These are phyloP conservation scores for Ustilago tritici DNA, from an alignment of 1,284 basidiomycete genomes.

Conservation along the genomic window DNA sequence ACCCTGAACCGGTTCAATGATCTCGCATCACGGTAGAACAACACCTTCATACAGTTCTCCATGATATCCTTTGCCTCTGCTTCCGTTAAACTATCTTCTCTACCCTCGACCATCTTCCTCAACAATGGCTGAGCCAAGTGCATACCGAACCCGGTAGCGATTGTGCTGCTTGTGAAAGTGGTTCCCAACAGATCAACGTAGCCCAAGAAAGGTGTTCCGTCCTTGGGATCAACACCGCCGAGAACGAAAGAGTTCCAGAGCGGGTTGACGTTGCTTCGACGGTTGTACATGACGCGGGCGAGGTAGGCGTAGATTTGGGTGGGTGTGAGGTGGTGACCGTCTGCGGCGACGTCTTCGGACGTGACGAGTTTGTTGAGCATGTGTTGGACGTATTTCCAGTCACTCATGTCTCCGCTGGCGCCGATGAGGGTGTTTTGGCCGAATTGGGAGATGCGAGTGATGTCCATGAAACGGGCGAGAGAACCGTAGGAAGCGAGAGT, in stretches of 20 bases:
- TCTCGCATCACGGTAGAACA: slow-evolving; percentile 96
- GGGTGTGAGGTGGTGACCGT: slow-evolving; percentile 87
- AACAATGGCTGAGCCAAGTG: slow-evolving; percentile 94
- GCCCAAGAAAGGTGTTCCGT: slow-evolving; percentile 73
- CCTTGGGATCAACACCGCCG: slow-evolving; percentile 72
- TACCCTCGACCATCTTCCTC: slow-evolving; percentile 87
- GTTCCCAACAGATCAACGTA: slow-evolving; percentile 98
- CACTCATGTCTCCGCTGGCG: slow-evolving; percentile 95
- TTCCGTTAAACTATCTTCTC: slow-evolving; percentile 80
- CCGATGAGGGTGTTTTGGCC: slow-evolving; percentile 85
- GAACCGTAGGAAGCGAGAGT: slow-evolving; percentile 98
- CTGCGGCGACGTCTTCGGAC: slow-evolving; percentile 82
- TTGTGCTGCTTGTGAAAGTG: slow-evolving; percentile 91
- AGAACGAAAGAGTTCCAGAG: slow-evolving; percentile 96
- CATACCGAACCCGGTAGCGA: slow-evolving; percentile 96
- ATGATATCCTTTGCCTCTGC: slow-evolving; percentile 84
- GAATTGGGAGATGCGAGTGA: slow-evolving; percentile 86
- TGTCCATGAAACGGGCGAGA: slow-evolving; percentile 94
- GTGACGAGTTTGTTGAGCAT: slow-evolving; percentile 70
- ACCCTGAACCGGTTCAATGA: slow-evolving; percentile 99
- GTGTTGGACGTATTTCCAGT: slow-evolving; percentile 93
- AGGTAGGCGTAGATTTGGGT: slow-evolving; percentile 94
- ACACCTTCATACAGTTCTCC: slow-evolving; percentile 88
- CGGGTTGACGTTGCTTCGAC: slow-evolving; percentile 89
- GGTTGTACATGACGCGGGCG: slow-evolving; percentile 87